These are phyloP conservation scores for Massariosphaeria phaeospora DNA, from an alignment of 495 filamentous ascomycete genomes.

Conservation along the genomic window DNA sequence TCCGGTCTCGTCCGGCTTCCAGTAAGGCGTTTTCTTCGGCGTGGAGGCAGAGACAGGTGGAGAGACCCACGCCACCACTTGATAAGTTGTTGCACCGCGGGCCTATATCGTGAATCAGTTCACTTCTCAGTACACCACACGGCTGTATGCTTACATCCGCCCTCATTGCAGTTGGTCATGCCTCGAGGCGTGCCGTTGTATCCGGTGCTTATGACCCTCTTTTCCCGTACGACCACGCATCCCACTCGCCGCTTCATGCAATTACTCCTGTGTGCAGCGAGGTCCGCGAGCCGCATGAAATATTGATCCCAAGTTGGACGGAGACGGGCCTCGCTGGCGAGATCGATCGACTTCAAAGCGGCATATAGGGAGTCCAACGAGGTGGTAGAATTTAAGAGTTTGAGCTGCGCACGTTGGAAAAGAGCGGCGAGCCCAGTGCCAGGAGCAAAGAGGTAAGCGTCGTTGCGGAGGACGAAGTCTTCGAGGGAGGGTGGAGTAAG, in stretches of 20 bases:
- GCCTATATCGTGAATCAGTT: constrained; percentile 45
- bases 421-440: constrained; percentile 62
- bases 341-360: constrained; percentile 62
- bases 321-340: constrained; percentile 72
- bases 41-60: constrained; percentile 89
- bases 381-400: constrained; percentile 76
- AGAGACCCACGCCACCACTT: constrained; percentile 65
- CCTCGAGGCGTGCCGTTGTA: constrained; percentile 94
- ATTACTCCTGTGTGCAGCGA: constrained; percentile 86
- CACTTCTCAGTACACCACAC: no score
- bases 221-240: constrained; percentile 85
- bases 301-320: constrained; percentile 96
- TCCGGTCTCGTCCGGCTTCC: constrained; percentile 86
- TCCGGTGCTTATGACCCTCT: constrained; percentile 88
- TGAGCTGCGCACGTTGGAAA: constrained; percentile 71
- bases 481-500: constrained; percentile 58
- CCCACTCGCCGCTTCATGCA: constrained; percentile 98
- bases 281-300: constrained; percentile 91
- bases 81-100: constrained; percentile 73
- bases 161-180: constrained; percentile 83
- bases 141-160: constrained; percentile 73
- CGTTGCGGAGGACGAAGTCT: constrained; percentile 70
- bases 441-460: constrained; percentile 69
- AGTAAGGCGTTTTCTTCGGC: constrained; percentile 95
- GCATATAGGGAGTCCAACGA: constrained; percentile 63